Evolutionary conservation across 495 filamentous ascomycete species (phyloP).

Genomic region (Usnea hakonensis): DNA sequence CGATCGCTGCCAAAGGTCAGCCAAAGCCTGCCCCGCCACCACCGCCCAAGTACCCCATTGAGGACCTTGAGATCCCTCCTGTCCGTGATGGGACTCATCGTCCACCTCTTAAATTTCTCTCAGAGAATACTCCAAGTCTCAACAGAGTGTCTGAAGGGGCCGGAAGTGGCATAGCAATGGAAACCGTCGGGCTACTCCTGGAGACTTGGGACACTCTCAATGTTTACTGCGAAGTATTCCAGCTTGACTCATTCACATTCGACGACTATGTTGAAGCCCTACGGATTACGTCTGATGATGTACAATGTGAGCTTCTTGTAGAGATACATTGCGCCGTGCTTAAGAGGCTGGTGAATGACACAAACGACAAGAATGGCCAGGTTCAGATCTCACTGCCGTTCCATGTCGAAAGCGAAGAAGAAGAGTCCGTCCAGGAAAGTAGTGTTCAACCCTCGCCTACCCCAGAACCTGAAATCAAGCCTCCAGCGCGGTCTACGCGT

Average conservation of each 20-base stretch:
- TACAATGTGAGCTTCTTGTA: constrained; percentile 78
- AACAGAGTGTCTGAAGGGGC: constrained; percentile 27
- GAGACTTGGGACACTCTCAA: constrained; percentile 96
- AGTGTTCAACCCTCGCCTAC: constrained; percentile 44
- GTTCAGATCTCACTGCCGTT: constrained; percentile 73
- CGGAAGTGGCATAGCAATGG: constrained; percentile 55
- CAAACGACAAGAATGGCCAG: constrained; percentile 63
- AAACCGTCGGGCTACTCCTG: constrained; percentile 69
- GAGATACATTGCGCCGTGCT: constrained; percentile 89
- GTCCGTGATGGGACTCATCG: constrained; percentile 51
- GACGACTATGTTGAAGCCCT: constrained; percentile 92
- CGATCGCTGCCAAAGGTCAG: constrained; percentile 27
- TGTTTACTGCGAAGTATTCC: constrained; percentile 88
- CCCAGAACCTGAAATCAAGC: constrained; percentile 57
- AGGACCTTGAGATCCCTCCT: constrained; percentile 74
- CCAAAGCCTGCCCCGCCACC: constrained; percentile 59
- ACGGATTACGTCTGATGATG: constrained; percentile 65
- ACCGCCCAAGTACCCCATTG: constrained; percentile 86
- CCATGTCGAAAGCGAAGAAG: constrained; percentile 55
- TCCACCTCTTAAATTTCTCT: constrained; percentile 71
- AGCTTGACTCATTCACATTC: constrained; percentile 93
- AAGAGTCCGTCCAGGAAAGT: constrained; percentile 41
- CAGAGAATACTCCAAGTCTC: constrained; percentile 41
- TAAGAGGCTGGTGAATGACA: constrained; percentile 73
- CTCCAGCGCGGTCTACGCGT: constrained; percentile 64